Evolutionary conservation across 225 moss, liverwort and hornwort species (phyloP).

Genomic region (Pseudisothecium myosuroides): DNA sequence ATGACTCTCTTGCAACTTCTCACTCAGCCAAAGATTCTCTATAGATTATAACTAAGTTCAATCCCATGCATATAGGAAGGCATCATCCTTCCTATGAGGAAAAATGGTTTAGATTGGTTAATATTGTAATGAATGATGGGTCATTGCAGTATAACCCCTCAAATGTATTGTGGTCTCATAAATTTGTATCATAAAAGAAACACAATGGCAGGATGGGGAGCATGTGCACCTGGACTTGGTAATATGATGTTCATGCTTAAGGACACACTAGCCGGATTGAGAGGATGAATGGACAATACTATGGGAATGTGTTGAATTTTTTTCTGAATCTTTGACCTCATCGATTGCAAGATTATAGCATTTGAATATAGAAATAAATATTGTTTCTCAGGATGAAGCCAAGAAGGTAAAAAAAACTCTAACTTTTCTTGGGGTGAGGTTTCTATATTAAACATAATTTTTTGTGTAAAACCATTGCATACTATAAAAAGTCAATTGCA

Average conservation of each 20-base stretch:
- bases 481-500: rapidly evolving
- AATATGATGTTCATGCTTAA: background rate
- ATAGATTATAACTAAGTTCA: too few species aligned
- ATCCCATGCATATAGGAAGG: too few species aligned
- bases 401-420: background rate
- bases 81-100: too few species aligned
- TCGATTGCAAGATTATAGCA: background rate
- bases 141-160: background rate
- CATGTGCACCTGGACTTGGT: rapidly evolving
- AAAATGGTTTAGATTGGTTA: too few species aligned
- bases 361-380: too few species aligned
- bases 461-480: background rate
- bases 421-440: background rate
- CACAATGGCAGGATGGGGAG: background rate
- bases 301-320: background rate
- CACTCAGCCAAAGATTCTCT: too few species aligned
- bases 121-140: too few species aligned
- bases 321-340: background rate
- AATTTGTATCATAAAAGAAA: background rate
- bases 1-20: background rate
- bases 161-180: rapidly evolving
- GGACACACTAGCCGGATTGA: background rate
- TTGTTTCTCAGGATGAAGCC: background rate
- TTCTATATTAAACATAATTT: background rate
- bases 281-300: background rate